phyloP scores from a whole-genome alignment of 2,329 filamentous ascomycete species.

The Ceratocystis lukuohia region DNA sequence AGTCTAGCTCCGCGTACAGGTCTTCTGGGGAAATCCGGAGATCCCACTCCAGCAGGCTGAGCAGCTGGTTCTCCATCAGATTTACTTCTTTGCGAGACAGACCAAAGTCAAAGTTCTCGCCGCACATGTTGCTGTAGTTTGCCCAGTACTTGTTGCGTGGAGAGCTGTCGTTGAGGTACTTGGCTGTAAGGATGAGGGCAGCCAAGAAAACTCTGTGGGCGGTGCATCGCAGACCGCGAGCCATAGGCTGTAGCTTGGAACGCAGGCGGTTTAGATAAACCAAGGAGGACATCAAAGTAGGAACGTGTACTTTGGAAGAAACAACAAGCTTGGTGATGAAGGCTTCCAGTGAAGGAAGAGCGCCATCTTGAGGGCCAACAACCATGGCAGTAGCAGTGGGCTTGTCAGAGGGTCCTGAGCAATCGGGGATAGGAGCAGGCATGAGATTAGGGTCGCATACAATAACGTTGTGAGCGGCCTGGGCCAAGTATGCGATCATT shows the following conservation, averaged over 20 bases:
- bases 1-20: slow-evolving; percentile 73
- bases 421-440: slow-evolving; percentile 28
- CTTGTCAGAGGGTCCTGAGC: slow-evolving; percentile 29
- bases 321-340: slow-evolving; percentile 89
- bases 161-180: slow-evolving; percentile 96
- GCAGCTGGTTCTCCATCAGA: slow-evolving; percentile 97
- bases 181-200: slow-evolving; percentile 71
- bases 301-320: slow-evolving; percentile 90
- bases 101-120: slow-evolving; percentile 55
- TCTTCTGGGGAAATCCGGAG: slow-evolving; percentile 74
- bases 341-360: slow-evolving; percentile 66
- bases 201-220: slow-evolving; percentile 96
- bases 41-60: slow-evolving; percentile 91
- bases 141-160: slow-evolving; percentile 99
- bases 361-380: slow-evolving; percentile 35
- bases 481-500: slow-evolving; percentile 67
- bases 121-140: slow-evolving; percentile 70
- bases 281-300: slow-evolving; percentile 90
- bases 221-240: slow-evolving; percentile 91
- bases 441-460: slow-evolving; percentile 55
- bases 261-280: slow-evolving; percentile 83
- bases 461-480: slow-evolving; percentile 64
- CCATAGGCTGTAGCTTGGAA: slow-evolving; percentile 76
- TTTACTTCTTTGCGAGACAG: slow-evolving; percentile 95
- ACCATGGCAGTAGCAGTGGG: slow-evolving; percentile 38